A percentile compares a stretch with the other conserved stretches of the same genome.
phyloP scores from a whole-genome alignment of 768 basidiomycete species.

The Brasilioporus rufonigricans region DNA sequence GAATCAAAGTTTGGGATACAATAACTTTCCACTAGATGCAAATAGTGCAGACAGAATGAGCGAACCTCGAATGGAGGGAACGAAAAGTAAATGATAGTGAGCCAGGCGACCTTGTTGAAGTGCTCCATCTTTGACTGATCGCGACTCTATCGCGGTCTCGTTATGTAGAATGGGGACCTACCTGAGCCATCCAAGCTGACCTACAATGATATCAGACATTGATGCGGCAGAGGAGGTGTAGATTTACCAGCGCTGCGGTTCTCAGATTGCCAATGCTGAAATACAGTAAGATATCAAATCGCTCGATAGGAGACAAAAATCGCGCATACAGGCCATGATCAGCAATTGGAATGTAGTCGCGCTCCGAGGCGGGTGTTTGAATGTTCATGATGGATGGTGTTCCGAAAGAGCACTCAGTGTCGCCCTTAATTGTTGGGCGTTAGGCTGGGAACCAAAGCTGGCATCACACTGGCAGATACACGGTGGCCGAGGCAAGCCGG shows the following conservation, averaged over 20 bases:
- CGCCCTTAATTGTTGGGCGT: background rate
- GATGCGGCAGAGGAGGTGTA: background rate
- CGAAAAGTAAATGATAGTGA: background rate
- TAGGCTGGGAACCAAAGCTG: conserved; percentile 6
- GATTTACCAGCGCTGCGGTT: conserved; percentile 68
- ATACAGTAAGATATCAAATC: conserved; percentile 6
- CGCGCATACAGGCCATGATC: conserved; percentile 75
- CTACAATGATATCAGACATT: conserved; percentile 23
- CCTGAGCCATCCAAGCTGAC: conserved; percentile 82
- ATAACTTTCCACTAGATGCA: conserved; percentile 74
- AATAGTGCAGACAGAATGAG: conserved; percentile 1
- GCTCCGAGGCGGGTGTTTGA: conserved; percentile 48
- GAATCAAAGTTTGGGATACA: conserved; percentile 94
- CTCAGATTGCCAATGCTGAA: conserved; percentile 78
- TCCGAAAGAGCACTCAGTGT: background rate
- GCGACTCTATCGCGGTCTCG: background rate
- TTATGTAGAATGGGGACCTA: conserved; percentile 33
- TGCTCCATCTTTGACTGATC: background rate
- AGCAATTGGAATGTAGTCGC: conserved; percentile 72
- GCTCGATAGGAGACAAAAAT: background rate
- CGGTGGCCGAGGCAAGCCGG: conserved; percentile 1
- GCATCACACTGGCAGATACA: conserved; percentile 2
- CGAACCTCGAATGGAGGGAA: background rate
- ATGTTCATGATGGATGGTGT: conserved; percentile 40
- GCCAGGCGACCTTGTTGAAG: background rate